phyloP scores from a whole-genome alignment of 176 grass and related monocot genomes.

The Carex myosuroides region DNA sequence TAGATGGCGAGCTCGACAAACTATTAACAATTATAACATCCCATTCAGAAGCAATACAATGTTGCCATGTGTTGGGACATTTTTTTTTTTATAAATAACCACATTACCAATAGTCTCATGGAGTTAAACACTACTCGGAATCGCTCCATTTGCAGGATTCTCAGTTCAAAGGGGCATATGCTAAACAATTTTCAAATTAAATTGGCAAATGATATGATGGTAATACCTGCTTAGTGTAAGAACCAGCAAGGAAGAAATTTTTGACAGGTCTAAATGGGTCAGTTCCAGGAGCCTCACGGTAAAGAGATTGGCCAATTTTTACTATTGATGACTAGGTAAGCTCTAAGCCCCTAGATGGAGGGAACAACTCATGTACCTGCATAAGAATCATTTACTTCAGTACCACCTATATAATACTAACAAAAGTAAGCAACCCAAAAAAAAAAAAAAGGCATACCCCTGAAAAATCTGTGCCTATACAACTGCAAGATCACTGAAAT shows the following conservation, averaged over 20 bases:
- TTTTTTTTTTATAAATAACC: neutral
- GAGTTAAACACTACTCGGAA: neutral
- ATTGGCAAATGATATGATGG: neutral
- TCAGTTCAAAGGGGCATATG: neutral
- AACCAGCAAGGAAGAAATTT: slow-evolving; percentile 95
- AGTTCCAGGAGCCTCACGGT: slow-evolving; percentile 91
- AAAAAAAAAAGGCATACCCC: neutral
- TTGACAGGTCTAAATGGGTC: slow-evolving; percentile 90
- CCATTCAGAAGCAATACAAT: neutral
- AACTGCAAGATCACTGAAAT: neutral
- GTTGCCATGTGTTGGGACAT: neutral
- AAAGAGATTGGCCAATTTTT: slow-evolving; percentile 87
- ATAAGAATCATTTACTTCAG: neutral
- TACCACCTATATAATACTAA: slow-evolving; percentile 7
- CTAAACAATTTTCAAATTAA: neutral
- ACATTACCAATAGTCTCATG: neutral
- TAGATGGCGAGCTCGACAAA: neutral
- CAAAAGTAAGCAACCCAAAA: neutral
- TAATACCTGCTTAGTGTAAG: slow-evolving; percentile 92
- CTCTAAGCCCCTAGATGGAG: slow-evolving; percentile 67
- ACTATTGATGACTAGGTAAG: slow-evolving; percentile 86
- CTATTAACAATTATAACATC: neutral
- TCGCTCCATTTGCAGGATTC: slow-evolving; percentile 1
- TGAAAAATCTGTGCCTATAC: neutral
- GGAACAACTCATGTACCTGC: slow-evolving; percentile 84